These are phyloP conservation scores for Daldinia caldariorum DNA, from an alignment of 495 filamentous ascomycete genomes.

Conservation along the genomic window DNA sequence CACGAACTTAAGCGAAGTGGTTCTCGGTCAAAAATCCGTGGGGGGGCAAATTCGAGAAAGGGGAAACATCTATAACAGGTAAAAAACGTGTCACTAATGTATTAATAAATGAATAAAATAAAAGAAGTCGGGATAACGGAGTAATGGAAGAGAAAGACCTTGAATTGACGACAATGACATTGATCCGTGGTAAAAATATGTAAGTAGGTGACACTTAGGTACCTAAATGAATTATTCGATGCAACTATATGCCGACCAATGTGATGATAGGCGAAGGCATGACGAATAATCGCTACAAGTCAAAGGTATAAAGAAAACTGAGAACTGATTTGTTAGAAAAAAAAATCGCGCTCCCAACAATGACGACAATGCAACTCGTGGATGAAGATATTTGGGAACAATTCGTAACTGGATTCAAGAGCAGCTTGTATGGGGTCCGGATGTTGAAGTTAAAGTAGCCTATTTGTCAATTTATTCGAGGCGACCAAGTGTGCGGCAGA, in stretches of 20 bases:
- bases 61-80: no score
- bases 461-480: constrained; percentile 24
- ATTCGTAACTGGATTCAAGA: constrained; percentile 10
- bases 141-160: constrained; percentile 12
- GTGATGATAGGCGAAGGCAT: constrained; percentile 9
- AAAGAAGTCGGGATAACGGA: constrained; percentile 12
- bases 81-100: no score
- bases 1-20: constrained; percentile 22
- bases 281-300: background rate
- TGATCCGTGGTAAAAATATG: constrained; percentile 8
- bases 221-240: constrained; percentile 20
- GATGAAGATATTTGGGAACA: constrained; percentile 24
- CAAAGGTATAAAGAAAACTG: constrained; percentile 6
- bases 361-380: constrained; percentile 16
- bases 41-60: constrained; percentile 3
- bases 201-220: constrained; percentile 7
- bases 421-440: constrained; percentile 4
- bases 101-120: background rate
- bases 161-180: constrained; percentile 9
- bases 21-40: constrained; percentile 30
- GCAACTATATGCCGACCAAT: constrained; percentile 20
- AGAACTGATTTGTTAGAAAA: constrained; percentile 22
- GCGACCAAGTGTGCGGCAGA: constrained; percentile 27
- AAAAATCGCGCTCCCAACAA: constrained; percentile 25
- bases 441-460: constrained; percentile 29